A percentile compares a stretch with the other conserved stretches of the same genome.
These are phyloP conservation scores for Beauveria brongniartii DNA, from an alignment of 2,329 filamentous ascomycete genomes.

Conservation along the genomic window DNA sequence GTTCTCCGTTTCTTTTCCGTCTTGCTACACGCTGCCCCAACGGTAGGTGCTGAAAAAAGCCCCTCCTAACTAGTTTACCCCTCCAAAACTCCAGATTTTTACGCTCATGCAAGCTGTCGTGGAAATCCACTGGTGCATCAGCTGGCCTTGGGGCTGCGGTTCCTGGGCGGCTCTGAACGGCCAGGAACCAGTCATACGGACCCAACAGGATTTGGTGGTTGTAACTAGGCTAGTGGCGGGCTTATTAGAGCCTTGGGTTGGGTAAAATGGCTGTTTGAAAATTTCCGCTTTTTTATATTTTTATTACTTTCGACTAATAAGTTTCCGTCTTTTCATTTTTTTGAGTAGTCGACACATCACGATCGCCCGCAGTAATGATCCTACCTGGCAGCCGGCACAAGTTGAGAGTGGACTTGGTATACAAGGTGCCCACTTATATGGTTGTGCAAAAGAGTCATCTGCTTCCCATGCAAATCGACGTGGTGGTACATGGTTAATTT, in stretches of 20 bases:
- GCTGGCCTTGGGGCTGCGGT: background rate
- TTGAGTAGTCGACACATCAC: background rate
- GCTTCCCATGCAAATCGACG: background rate
- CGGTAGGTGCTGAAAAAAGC: background rate
- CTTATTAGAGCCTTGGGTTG: conserved; percentile 1
- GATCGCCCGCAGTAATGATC: background rate
- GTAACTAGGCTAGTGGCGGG: background rate
- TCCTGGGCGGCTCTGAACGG: background rate
- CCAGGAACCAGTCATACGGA: background rate
- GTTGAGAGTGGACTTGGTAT: background rate
- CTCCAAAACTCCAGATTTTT: background rate
- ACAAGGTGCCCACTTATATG: background rate
- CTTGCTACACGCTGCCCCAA: background rate
- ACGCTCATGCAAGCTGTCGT: background rate
- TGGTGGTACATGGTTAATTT: no score
- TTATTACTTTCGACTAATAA: background rate
- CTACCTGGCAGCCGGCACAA: background rate
- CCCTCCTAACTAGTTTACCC: background rate
- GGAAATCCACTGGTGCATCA: background rate
- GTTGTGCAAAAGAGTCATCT: background rate
- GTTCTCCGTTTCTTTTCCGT: background rate
- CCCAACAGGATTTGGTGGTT: background rate
- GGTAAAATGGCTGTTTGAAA: background rate
- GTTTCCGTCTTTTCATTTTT: background rate
- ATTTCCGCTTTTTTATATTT: background rate